Base-by-base conservation (phyloP, 23 red algal species). In the Gracilaria domingensis region DNA sequence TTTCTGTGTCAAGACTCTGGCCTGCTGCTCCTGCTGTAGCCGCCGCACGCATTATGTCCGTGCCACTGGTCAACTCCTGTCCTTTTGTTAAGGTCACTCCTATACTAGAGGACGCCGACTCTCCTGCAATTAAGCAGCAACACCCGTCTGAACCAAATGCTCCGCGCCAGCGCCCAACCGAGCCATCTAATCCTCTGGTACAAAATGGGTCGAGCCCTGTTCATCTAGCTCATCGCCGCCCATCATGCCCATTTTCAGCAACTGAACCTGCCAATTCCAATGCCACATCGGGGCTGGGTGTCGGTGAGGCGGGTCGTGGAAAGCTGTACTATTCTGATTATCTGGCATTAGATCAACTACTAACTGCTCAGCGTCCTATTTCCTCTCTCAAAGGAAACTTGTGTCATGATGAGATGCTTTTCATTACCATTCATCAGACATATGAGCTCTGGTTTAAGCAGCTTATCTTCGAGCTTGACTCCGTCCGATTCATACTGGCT, bases 381-480 rank as follows among this genome's bases (percentile, higher is more conserved):
- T 95, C 93, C 28, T 86, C 82, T 78, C 65, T 65, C 23, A 47
- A 67, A 9, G 95, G 92, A 0, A 78, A 96, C 28, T 75, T 62
- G 7, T 89, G 86, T 34, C 97, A 99, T 57, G 97, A 99, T 95
- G 97, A 99, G 66, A 96, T 96, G 91, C 88, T 99, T 34, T 99
- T 99, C 83, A 96, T 99, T 62, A 96, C 88, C 75, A 93, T 99
- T 28, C 97, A 99, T 82, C 97, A 99, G 83, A 93, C 94, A 62
- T 99, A 96, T 51, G 97, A 99, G 93, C 85, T 99, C 36, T 99
- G 97, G 97, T 99, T 99, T 73, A 99, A 99, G 79, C 97, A 99
- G 88, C 60, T 99, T 44, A 50, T 99, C 20, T 90, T 94, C 70
- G 97, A 99, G 86, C 79, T 99, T 53, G 97, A 99, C 59, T 95